phyloP scores from a whole-genome alignment of 768 basidiomycete species.

The Pholiota conissans region DNA sequence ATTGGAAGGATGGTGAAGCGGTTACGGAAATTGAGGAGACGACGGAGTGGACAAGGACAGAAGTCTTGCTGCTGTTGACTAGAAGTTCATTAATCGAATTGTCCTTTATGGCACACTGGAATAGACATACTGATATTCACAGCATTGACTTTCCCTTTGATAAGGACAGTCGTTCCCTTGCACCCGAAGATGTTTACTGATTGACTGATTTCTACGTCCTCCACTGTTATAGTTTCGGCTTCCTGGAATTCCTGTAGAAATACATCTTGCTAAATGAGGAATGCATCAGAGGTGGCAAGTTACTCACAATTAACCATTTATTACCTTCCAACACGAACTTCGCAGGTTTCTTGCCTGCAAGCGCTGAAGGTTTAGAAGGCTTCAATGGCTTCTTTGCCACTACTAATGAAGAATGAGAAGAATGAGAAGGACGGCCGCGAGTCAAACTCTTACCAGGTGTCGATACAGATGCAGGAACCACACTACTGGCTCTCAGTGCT shows the following conservation, averaged over 20 bases:
- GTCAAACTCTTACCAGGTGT: slow-evolving; percentile 25
- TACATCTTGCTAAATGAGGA: neutral
- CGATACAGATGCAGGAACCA: slow-evolving; percentile 38
- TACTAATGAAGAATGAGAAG: slow-evolving; percentile 13
- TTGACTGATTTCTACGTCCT: slow-evolving; percentile 77
- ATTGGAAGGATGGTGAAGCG: slow-evolving; percentile 87
- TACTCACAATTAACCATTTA: slow-evolving; percentile 88
- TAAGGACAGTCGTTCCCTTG: slow-evolving; percentile 78
- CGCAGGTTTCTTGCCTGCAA: slow-evolving; percentile 88
- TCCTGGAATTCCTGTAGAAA: slow-evolving; percentile 85
- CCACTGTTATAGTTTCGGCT: slow-evolving; percentile 74
- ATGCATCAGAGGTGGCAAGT: neutral
- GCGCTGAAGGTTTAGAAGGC: slow-evolving; percentile 81
- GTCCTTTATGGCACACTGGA: neutral
- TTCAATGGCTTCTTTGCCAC: slow-evolving; percentile 67
- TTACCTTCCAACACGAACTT: slow-evolving; percentile 89
- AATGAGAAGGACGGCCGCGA: neutral
- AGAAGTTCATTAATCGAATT: slow-evolving; percentile 7
- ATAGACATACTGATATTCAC: slow-evolving; percentile 74
- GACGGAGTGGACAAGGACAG: slow-evolving; percentile 86
- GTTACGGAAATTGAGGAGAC: slow-evolving; percentile 91
- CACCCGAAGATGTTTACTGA: slow-evolving; percentile 88
- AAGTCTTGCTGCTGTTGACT: slow-evolving; percentile 90
- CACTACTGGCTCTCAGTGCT: slow-evolving; percentile 66
- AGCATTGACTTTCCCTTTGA: slow-evolving; percentile 95